A percentile compares a stretch with the other conserved stretches of the same genome.
Conservation (phyloP, 495 filamentous ascomycete genomes). For the Antarctomyces pellizariae region DNA sequence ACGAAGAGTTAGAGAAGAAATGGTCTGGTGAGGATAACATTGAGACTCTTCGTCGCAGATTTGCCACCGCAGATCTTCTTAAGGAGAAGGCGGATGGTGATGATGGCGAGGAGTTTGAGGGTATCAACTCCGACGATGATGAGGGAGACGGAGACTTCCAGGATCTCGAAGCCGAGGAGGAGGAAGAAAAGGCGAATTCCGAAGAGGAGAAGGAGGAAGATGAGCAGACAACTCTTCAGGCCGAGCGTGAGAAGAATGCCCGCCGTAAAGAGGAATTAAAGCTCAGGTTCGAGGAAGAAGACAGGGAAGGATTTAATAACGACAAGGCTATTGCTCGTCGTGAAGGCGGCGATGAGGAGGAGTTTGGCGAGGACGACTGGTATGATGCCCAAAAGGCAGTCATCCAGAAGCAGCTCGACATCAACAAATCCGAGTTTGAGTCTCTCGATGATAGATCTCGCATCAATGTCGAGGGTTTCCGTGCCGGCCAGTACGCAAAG, state of each 20-base stretch:
- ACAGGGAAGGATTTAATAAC: conserved; percentile 77
- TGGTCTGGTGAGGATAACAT: conserved; percentile 64
- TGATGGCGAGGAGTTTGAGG: conserved; percentile 25
- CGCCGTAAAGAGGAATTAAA: conserved; percentile 82
- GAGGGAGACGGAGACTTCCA: conserved; percentile 36
- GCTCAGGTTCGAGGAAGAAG: conserved; percentile 89
- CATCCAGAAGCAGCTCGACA: conserved; percentile 78
- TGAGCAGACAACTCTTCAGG: conserved; percentile 34
- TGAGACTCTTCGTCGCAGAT: conserved; percentile 46
- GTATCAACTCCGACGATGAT: conserved; percentile 16
- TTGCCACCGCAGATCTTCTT: conserved; percentile 41
- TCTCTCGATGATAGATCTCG: conserved; percentile 58
- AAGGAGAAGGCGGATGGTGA: conserved; percentile 24
- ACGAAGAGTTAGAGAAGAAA: conserved; percentile 56
- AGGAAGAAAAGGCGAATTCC: conserved; percentile 66
- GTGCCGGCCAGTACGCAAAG: conserved; percentile 82
- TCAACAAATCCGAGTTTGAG: conserved; percentile 86
- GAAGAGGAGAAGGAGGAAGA: conserved; percentile 19
- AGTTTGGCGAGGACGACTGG: conserved; percentile 96
- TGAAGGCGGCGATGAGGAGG: conserved; percentile 34
- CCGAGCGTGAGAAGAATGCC: conserved; percentile 78
- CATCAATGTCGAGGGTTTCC: conserved; percentile 64
- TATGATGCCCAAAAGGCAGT: conserved; percentile 90
- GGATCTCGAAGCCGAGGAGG: conserved; percentile 74
- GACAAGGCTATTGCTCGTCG: conserved; percentile 48